A percentile compares a stretch with the other conserved stretches of the same genome.
Conservation (phyloP, 352 stramenopile species). For the Globisporangium takayamanum region DNA sequence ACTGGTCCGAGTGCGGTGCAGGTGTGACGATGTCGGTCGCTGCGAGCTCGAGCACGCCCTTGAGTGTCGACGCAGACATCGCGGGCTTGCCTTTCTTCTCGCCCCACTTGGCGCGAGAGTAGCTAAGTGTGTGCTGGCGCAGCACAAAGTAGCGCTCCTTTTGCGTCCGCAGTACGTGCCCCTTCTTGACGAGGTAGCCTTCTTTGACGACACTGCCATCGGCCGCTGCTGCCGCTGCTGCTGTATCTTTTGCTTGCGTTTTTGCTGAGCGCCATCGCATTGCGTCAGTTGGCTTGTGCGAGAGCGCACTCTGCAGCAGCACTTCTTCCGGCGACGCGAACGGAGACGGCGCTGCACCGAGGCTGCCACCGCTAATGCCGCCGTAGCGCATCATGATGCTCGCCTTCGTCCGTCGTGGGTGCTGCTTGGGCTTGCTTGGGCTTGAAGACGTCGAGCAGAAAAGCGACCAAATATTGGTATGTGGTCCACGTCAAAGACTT, state of each 20-base stretch:
- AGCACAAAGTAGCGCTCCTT: conserved; percentile 52
- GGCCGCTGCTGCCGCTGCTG: not conserved
- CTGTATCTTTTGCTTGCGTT: conserved; percentile 1
- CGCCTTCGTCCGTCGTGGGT: not conserved
- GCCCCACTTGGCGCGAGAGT: conserved; percentile 28
- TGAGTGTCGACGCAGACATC: conserved; percentile 24
- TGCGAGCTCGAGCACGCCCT: conserved; percentile 37
- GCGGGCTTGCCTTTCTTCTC: conserved; percentile 18
- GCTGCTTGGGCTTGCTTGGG: too few species aligned
- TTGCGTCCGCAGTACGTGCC: conserved; percentile 45
- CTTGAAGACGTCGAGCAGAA: too few species aligned
- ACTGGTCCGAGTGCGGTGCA: conserved; percentile 39
- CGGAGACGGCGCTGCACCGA: conserved; percentile 1
- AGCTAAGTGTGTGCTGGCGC: conserved; percentile 32
- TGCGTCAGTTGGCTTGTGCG: not conserved
- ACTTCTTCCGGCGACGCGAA: conserved; percentile 9
- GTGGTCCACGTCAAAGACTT: too few species aligned
- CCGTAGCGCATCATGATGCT: not conserved
- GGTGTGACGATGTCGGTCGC: conserved; percentile 43
- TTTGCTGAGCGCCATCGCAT: conserved; percentile 17
- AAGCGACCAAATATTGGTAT: too few species aligned
- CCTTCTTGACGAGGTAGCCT: conserved; percentile 49
- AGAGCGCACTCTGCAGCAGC: conserved; percentile 1
- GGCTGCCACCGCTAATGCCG: not conserved
- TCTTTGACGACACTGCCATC: conserved; percentile 20